Base-by-base conservation (phyloP, 495 filamentous ascomycete species). In the Paragyromitra xinjiangensis region DNA sequence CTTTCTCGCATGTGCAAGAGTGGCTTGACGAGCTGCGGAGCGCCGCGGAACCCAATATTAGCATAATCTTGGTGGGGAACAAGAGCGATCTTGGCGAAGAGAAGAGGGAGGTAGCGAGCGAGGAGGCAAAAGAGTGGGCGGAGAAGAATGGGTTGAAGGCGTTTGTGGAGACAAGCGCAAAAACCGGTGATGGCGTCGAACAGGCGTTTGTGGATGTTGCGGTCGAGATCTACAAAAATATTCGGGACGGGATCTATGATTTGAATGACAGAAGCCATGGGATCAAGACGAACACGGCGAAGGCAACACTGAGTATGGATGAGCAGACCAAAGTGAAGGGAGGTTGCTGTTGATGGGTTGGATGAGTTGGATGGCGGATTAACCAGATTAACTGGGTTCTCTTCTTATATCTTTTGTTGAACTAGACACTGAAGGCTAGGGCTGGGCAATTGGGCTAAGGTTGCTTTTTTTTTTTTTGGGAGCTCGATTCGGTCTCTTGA, bases 101-200 rank as follows among this genome's bases (percentile, higher is more conserved):
- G 12, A 86, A 92, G 84, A 88, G 95, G 70, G 90, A 93, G 80
- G 92, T 99, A 1, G 90, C 92, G 0, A 84, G 83, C 48, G 86
- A 90, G 59, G 94, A 97, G 83, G 95, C 95, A 6, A 89, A 92
- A 79, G 92, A 91, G 64, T 99, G 95, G 95, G 95, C 93, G 44
- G 85, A 86, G 66, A 83, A 86, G 73, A 97, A 98, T 84, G 91
- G 90, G 63, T 89, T 98, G 19, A 88, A 97, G 72, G 89, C 91
- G 78, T 97, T 97, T 83, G 92, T 98, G 62, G 95, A 99, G 85
- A 99, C 95, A n/a, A 92, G 89, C 69, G 95, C 95, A 48, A 99
- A 97, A 85, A 94, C 89, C 48, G 95, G 95, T 26, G 93, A 95
- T 83, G 92, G 92, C 24, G 95, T 99, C 44, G 95, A 99, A 84